phyloP scores from a whole-genome alignment of 108 stramenopile species.

The Licmophora abbreviata region DNA sequence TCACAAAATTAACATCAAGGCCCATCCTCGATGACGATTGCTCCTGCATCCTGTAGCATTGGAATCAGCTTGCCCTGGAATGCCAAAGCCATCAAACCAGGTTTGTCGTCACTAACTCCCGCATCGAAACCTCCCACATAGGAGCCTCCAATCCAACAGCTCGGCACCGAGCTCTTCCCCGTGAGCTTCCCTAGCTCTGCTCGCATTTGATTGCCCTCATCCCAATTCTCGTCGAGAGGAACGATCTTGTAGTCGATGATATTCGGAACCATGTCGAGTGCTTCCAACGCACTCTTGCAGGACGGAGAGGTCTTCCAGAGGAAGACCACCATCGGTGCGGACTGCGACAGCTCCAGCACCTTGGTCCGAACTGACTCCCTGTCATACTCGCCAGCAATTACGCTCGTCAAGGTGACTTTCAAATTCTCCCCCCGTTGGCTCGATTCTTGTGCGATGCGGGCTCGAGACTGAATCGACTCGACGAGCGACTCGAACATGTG shows the following conservation, averaged over 20 bases:
- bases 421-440: conserved; percentile 28
- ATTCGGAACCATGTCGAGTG: conserved; percentile 27
- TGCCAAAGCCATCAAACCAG: conserved; percentile 54
- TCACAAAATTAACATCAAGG: too few species aligned
- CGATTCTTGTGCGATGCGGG: conserved; percentile 1
- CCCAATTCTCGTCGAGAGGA: conserved; percentile 58
- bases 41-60: conserved; percentile 24
- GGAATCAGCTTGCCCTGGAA: conserved; percentile 47
- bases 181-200: conserved; percentile 57
- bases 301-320: conserved; percentile 56
- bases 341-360: conserved; percentile 32
- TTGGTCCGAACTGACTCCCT: conserved; percentile 18
- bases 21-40: too few species aligned
- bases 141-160: conserved; percentile 47
- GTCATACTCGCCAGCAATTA: conserved; percentile 59
- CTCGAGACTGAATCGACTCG: not conserved
- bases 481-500: not conserved
- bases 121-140: conserved; percentile 71
- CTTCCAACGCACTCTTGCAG: conserved; percentile 55
- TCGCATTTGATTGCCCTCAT: conserved; percentile 53
- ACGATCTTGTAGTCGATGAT: conserved; percentile 30
- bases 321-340: conserved; percentile 47
- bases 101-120: conserved; percentile 43
- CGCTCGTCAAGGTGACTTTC: conserved; percentile 43
- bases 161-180: conserved; percentile 46